Conservation (phyloP, 1,284 basidiomycete species). For the Termitomyces sp. region DNA sequence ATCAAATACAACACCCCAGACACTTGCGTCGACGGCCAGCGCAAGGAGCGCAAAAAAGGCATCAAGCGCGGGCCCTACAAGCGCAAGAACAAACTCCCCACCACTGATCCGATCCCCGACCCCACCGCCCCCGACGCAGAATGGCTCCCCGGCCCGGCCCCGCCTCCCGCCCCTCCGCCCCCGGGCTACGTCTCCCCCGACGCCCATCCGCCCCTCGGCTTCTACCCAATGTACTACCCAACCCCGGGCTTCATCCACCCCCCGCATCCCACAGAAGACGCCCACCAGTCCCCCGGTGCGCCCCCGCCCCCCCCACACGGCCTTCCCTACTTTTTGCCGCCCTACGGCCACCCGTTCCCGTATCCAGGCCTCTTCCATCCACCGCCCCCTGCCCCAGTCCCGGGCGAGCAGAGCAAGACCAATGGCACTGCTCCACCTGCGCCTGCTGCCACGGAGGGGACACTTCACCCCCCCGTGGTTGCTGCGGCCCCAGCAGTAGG, state of each 20-base stretch:
- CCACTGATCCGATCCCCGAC: background rate
- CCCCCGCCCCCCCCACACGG: background rate
- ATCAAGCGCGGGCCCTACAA: conserved; percentile 86
- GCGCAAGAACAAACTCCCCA: conserved; percentile 50
- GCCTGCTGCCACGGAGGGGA: background rate
- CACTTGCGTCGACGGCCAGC: conserved; percentile 65
- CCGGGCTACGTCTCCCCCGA: conserved; percentile 29
- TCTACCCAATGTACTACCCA: conserved; percentile 47
- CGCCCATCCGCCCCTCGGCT: conserved; percentile 42
- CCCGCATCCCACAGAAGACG: conserved; percentile 19
- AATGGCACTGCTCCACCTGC: background rate
- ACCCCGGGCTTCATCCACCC: conserved; percentile 25
- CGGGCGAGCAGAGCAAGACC: background rate
- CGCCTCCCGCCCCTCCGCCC: conserved; percentile 25
- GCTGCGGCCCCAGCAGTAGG: background rate
- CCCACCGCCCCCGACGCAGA: background rate
- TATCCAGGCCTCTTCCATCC: background rate
- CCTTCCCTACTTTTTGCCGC: background rate
- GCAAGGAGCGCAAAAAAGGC: conserved; percentile 83
- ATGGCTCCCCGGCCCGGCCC: conserved; percentile 14
- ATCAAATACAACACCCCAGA: conserved; percentile 73
- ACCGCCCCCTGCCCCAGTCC: background rate
- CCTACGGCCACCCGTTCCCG: background rate
- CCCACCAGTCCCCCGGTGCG: background rate
- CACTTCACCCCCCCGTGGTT: background rate